phyloP scores from a whole-genome alignment of 2,329 filamentous ascomycete species.

The Pleoardoris graminearum region DNA sequence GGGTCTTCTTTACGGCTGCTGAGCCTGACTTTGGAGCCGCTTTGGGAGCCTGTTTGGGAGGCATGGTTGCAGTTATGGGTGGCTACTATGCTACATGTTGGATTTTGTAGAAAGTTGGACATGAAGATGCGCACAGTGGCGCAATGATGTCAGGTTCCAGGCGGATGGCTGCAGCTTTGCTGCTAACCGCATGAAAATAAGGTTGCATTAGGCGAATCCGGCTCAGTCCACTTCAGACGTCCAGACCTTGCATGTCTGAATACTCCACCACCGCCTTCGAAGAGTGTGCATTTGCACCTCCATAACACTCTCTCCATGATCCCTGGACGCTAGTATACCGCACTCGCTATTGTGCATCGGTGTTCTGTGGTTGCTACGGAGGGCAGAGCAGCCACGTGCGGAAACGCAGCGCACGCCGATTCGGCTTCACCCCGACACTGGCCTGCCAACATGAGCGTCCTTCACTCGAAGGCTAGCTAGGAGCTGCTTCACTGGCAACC shows the following conservation, averaged over 20 bases:
- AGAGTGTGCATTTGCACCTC: not conserved
- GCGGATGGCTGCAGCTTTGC: constrained; percentile 11
- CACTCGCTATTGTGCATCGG: not conserved
- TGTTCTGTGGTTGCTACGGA: constrained; percentile 12
- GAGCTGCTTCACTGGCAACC: constrained; percentile 10
- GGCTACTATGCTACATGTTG: not conserved
- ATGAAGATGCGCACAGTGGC: constrained; percentile 2
- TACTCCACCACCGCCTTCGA: constrained; percentile 5
- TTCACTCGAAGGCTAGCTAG: constrained; percentile 28
- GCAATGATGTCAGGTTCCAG: constrained; percentile 20
- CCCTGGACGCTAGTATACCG: no score
- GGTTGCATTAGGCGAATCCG: constrained; percentile 28
- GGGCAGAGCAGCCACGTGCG: not conserved
- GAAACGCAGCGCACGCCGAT: constrained; percentile 13
- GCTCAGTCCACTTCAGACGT: constrained; percentile 23
- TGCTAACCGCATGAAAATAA: constrained; percentile 25
- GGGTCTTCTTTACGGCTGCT: constrained; percentile 8
- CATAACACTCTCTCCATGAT: not conserved
- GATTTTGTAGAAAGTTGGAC: not conserved
- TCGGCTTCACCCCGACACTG: constrained; percentile 22
- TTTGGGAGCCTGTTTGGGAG: constrained; percentile 26
- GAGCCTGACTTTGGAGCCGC: constrained; percentile 13
- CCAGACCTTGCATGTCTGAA: constrained; percentile 21
- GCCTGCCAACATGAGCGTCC: constrained; percentile 28
- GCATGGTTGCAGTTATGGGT: constrained; percentile 20